Percentiles rank a stretch among this genome's conserved stretches.
phyloP scores from a whole-genome alignment of 306 rosid genomes.

The Quercus alba region DNA sequence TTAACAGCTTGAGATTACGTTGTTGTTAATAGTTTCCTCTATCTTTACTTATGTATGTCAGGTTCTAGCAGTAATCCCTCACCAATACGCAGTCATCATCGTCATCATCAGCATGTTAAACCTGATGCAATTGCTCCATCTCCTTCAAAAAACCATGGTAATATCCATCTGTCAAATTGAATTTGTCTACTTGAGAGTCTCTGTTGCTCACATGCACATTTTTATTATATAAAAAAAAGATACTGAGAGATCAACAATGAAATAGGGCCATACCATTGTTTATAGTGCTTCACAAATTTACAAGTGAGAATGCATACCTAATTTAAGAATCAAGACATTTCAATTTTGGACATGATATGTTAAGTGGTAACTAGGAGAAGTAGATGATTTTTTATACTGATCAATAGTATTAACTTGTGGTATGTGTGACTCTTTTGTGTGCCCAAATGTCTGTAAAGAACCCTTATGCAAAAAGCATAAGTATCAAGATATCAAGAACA shows the following conservation, averaged over 20 bases:
- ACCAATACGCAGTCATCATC: slow-evolving; percentile 20
- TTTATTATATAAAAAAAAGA: background rate
- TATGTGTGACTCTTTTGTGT: background rate
- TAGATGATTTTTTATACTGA: no score
- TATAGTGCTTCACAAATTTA: background rate
- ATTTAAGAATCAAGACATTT: background rate
- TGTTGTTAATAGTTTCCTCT: slow-evolving; percentile 11
- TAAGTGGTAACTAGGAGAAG: background rate
- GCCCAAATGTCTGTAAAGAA: background rate
- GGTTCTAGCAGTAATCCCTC: slow-evolving; percentile 39
- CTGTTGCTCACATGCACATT: background rate
- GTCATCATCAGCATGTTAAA: slow-evolving; percentile 31
- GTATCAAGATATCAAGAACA: background rate
- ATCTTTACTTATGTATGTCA: slow-evolving; percentile 33
- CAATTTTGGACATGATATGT: background rate
- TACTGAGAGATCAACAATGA: background rate
- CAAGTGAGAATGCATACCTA: background rate
- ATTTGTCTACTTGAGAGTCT: slow-evolving; percentile 2
- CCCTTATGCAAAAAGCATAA: background rate
- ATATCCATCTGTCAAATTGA: slow-evolving; percentile 6
- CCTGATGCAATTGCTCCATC: slow-evolving; percentile 54
- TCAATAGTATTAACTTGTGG: background rate
- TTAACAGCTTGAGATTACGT: background rate
- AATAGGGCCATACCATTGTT: background rate
- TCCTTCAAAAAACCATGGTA: slow-evolving; percentile 71